Conservation (phyloP, 345 rosid genomes). For the Camelina sativa region DNA sequence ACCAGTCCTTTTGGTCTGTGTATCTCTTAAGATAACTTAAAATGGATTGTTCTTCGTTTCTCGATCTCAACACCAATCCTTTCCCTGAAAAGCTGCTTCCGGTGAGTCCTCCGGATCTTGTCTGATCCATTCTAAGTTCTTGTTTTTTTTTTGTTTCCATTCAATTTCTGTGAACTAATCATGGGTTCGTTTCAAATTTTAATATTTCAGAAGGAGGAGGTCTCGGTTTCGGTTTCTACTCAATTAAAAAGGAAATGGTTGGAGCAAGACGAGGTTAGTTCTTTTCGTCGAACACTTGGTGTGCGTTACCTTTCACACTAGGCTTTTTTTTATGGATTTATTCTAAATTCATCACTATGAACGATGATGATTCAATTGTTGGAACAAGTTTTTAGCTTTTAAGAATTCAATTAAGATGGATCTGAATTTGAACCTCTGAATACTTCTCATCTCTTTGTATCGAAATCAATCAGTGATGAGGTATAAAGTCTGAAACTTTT, state of each 20-base stretch:
- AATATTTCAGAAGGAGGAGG: slow-evolving; percentile 47
- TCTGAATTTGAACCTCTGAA: slow-evolving; percentile 6
- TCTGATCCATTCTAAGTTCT: neutral
- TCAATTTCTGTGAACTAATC: slow-evolving; percentile 3
- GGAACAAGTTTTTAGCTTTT: neutral
- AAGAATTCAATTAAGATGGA: neutral
- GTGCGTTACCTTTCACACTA: slow-evolving; percentile 4
- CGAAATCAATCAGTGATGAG: neutral
- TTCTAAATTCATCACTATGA: neutral
- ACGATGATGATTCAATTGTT: neutral
- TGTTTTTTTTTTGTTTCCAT: neutral
- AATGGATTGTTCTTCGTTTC: slow-evolving; percentile 46
- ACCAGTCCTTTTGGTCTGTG: slow-evolving; percentile 21
- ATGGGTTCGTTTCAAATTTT: slow-evolving; percentile 19
- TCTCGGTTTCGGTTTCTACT: slow-evolving; percentile 20
- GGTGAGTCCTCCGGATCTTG: slow-evolving; percentile 48
- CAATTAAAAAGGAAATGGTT: slow-evolving; percentile 35
- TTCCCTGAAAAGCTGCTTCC: slow-evolving; percentile 39
- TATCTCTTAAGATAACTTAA: neutral
- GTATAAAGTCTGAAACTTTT: neutral
- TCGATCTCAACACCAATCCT: slow-evolving; percentile 62
- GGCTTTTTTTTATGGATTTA: neutral
- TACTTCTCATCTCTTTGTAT: neutral
- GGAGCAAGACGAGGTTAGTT: slow-evolving; percentile 51
- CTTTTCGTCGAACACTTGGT: slow-evolving; percentile 26